Percentiles rank a stretch among this genome's conserved stretches.
Conservation (phyloP, 371 early-diverging fungal species). For the Zopfochytrium polystomum region DNA sequence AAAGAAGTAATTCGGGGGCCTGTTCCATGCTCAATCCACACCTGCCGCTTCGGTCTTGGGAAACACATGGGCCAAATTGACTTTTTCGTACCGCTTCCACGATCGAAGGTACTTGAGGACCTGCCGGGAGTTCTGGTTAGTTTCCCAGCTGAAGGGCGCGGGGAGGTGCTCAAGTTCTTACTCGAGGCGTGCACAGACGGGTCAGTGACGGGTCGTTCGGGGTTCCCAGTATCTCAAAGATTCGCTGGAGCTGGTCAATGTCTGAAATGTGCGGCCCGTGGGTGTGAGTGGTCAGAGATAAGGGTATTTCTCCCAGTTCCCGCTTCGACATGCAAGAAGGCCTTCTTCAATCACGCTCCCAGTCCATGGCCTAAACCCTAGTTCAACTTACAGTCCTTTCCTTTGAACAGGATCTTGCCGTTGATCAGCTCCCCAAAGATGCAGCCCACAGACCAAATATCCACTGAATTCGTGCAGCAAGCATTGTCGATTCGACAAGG, state of each 20-base stretch:
- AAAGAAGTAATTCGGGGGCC: slow-evolving; percentile 88
- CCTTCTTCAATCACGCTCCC: background rate
- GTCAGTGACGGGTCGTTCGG: slow-evolving; percentile 45
- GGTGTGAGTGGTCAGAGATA: no score
- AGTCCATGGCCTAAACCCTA: slow-evolving; percentile 11
- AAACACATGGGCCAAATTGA: slow-evolving; percentile 57
- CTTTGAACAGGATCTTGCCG: slow-evolving; percentile 94
- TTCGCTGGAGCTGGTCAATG: slow-evolving; percentile 27
- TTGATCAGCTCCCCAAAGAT: slow-evolving; percentile 98
- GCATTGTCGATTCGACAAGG: background rate
- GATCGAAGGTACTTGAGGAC: slow-evolving; percentile 41
- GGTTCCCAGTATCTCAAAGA: slow-evolving; percentile 45
- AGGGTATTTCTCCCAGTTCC: no score
- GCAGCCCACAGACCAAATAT: slow-evolving; percentile 98
- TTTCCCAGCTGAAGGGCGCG: slow-evolving; percentile 91
- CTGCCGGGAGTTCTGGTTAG: slow-evolving; percentile 69
- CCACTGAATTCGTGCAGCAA: slow-evolving; percentile 55
- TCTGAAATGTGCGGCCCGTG: slow-evolving; percentile 17
- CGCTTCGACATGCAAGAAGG: no score
- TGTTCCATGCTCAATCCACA: slow-evolving; percentile 23
- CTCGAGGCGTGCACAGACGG: slow-evolving; percentile 63
- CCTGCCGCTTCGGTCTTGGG: background rate
- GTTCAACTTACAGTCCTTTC: slow-evolving; percentile 87
- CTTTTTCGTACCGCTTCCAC: slow-evolving; percentile 76
- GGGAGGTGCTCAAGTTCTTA: slow-evolving; percentile 87